Evolutionary conservation across 495 filamentous ascomycete species (phyloP).

Genomic region (Aspergillus homomorphus): DNA sequence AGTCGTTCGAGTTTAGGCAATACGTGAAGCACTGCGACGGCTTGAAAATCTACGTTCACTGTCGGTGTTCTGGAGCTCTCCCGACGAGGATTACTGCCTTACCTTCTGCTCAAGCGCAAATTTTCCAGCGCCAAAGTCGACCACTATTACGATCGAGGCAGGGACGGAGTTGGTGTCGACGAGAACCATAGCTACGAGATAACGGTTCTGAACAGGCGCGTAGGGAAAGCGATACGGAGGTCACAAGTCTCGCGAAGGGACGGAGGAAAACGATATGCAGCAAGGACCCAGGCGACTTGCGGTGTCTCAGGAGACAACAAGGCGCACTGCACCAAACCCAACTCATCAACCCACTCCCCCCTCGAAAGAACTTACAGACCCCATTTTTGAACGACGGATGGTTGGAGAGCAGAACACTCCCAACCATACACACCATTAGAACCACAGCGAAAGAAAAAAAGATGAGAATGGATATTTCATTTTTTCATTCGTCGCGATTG

Average conservation of each 20-base stretch:
- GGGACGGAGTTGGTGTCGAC: no score
- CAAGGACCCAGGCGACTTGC: neutral
- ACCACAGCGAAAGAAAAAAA: neutral
- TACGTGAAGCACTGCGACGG: no score
- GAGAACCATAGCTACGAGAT: no score
- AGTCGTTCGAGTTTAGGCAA: no score
- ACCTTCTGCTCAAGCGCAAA: no score
- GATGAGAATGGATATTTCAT: neutral
- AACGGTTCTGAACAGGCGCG: neutral
- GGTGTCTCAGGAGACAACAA: neutral
- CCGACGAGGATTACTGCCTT: no score
- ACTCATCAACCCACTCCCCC: neutral
- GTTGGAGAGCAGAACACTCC: neutral
- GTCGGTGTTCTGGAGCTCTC: no score
- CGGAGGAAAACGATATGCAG: neutral
- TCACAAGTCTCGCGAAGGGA: neutral
- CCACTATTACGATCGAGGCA: no score
- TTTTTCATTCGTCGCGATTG: neutral
- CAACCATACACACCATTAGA: neutral
- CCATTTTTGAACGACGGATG: neutral
- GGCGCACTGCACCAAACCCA: neutral
- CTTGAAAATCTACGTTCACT: no score
- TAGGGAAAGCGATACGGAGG: neutral
- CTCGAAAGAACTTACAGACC: neutral
- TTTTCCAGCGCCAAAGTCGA: no score